phyloP scores from a whole-genome alignment of 2,329 filamentous ascomycete genomes.

The Septoria petroselini region DNA sequence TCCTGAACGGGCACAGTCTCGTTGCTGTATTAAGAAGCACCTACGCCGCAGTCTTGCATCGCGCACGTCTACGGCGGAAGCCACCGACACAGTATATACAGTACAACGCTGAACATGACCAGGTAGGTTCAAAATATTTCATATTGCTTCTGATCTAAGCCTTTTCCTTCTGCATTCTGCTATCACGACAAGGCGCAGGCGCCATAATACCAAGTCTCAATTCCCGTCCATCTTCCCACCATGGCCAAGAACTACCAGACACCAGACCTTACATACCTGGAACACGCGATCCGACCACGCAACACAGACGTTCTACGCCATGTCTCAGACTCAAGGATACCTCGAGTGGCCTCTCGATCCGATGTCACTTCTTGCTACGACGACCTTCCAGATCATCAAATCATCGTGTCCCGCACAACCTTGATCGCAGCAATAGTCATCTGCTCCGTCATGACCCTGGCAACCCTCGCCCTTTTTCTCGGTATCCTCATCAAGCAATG shows the following conservation, averaged over 20 bases:
- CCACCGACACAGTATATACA: not conserved
- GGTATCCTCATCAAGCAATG: slow-evolving; percentile 25
- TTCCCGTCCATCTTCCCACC: not conserved
- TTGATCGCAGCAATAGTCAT: slow-evolving; percentile 29
- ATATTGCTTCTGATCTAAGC: not conserved
- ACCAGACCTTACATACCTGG: slow-evolving; percentile 10
- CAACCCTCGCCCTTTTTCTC: slow-evolving; percentile 25
- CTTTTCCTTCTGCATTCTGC: not conserved
- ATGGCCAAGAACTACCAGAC: slow-evolving; percentile 1
- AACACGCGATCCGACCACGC: slow-evolving; percentile 10
- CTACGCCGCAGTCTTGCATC: slow-evolving; percentile 10
- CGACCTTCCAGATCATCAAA: slow-evolving; percentile 16
- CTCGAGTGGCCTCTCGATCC: not conserved
- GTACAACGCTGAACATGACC: not conserved
- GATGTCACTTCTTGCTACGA: slow-evolving; percentile 12
- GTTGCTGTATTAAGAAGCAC: slow-evolving; percentile 15
- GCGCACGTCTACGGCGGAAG: not conserved
- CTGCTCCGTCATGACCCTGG: slow-evolving; percentile 24
- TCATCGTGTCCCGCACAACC: slow-evolving; percentile 29
- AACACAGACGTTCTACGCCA: slow-evolving; percentile 9
- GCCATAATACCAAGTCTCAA: slow-evolving; percentile 3
- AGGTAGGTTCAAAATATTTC: not conserved
- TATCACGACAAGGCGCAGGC: slow-evolving; percentile 2
- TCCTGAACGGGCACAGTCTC: not conserved
- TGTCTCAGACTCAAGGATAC: not conserved